These are phyloP conservation scores for Byssoonygena ceratinophila DNA, from an alignment of 2,329 filamentous ascomycete species.

Conservation along the genomic window DNA sequence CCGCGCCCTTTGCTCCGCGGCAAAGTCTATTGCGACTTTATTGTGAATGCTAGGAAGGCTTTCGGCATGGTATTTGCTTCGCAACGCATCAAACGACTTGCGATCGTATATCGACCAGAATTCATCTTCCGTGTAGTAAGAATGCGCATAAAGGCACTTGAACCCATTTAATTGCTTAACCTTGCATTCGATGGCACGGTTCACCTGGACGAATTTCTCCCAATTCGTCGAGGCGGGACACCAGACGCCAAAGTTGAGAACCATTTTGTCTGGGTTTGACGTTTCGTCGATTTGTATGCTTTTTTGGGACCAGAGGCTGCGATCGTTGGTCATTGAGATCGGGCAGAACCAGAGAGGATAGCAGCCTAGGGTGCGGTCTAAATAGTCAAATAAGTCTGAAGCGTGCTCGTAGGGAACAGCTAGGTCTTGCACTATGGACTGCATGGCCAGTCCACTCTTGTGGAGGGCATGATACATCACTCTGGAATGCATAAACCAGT, in stretches of 20 bases:
- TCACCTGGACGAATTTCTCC: slow-evolving; percentile 53
- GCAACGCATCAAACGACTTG: slow-evolving; percentile 29
- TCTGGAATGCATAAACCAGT: slow-evolving; percentile 49
- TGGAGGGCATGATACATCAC: slow-evolving; percentile 52
- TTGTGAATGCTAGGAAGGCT: slow-evolving; percentile 30
- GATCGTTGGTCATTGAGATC: slow-evolving; percentile 22
- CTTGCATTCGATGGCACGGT: slow-evolving; percentile 60
- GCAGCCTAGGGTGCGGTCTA: slow-evolving; percentile 36
- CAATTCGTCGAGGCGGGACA: slow-evolving; percentile 57
- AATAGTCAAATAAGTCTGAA: slow-evolving; percentile 42
- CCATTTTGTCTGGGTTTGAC: background rate
- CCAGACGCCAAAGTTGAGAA: slow-evolving; percentile 55
- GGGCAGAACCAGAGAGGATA: slow-evolving; percentile 53
- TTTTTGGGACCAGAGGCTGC: background rate
- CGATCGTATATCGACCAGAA: slow-evolving; percentile 37
- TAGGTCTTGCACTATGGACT: slow-evolving; percentile 51
- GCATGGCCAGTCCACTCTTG: slow-evolving; percentile 41
- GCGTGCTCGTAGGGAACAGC: slow-evolving; percentile 44
- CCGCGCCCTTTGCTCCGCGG: background rate
- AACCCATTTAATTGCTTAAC: slow-evolving; percentile 59
- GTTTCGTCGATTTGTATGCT: background rate
- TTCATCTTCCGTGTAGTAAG: slow-evolving; percentile 58
- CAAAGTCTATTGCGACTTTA: slow-evolving; percentile 23
- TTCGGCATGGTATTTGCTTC: slow-evolving; percentile 31
- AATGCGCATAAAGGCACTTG: slow-evolving; percentile 82